Conservation (phyloP, 768 basidiomycete genomes). For the Cystofilobasidium bisporidii region DNA sequence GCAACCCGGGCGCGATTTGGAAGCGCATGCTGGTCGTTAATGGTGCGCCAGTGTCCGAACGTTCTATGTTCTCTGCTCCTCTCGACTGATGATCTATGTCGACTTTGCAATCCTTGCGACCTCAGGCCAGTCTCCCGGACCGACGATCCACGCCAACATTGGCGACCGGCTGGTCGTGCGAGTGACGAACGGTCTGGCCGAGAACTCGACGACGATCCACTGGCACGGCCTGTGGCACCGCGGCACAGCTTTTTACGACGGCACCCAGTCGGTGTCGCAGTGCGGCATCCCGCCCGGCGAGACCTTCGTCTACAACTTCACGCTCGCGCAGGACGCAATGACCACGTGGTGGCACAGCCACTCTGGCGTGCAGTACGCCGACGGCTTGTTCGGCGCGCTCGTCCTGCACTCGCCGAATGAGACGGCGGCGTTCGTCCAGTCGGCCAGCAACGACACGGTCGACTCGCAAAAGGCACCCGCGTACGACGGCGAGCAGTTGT, state of each 20-base stretch:
- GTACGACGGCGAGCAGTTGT: slow-evolving; percentile 12
- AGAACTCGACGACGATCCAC: slow-evolving; percentile 27
- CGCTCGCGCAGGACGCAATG: slow-evolving; percentile 37
- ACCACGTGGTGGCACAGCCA: slow-evolving; percentile 21
- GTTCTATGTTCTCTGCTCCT: too few relatives aligned
- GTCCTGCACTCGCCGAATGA: slow-evolving; percentile 28
- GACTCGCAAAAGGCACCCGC: background rate
- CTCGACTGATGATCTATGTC: too few relatives aligned
- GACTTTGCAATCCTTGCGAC: too few relatives aligned
- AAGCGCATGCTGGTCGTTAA: slow-evolving; percentile 31
- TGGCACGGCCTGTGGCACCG: slow-evolving; percentile 32
- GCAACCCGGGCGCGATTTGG: slow-evolving; percentile 14
- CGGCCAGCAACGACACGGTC: background rate
- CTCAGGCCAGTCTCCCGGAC: slow-evolving; percentile 27
- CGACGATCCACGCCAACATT: slow-evolving; percentile 29
- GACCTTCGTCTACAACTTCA: slow-evolving; percentile 45
- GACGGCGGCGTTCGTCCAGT: background rate
- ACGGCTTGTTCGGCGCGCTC: slow-evolving; percentile 28
- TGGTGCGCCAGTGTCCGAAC: slow-evolving; percentile 18
- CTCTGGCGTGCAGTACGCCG: slow-evolving; percentile 20
- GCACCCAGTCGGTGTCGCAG: slow-evolving; percentile 46
- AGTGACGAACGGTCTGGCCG: slow-evolving; percentile 18
- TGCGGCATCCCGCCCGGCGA: slow-evolving; percentile 51
- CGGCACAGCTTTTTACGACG: slow-evolving; percentile 47
- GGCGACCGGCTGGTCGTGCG: slow-evolving; percentile 22